Conservation (phyloP, 2,329 filamentous ascomycete species). For the Ophidiomyces ophidiicola region DNA sequence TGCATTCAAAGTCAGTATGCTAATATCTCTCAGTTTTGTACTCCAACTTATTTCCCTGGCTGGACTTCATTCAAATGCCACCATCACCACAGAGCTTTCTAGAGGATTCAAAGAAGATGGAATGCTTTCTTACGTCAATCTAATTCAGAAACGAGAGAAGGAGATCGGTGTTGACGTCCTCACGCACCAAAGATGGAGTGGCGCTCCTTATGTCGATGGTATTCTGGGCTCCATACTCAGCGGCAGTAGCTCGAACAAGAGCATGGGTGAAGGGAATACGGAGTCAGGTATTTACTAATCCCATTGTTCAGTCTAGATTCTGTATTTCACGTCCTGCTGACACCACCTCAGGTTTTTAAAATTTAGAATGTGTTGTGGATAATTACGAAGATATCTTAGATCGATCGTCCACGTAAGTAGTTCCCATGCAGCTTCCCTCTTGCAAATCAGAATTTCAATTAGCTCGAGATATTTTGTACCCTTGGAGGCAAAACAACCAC, state of each 20-base stretch:
- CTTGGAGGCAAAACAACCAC: no score
- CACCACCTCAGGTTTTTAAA: constrained; percentile 1
- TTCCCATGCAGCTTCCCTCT: no score
- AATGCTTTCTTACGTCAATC: constrained; percentile 94
- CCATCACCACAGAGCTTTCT: constrained; percentile 61
- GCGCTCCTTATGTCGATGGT: constrained; percentile 67
- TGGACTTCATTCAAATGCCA: constrained; percentile 52
- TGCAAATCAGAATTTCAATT: no score
- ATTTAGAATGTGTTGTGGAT: neutral
- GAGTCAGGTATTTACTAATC: constrained; percentile 40
- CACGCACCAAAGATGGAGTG: constrained; percentile 76
- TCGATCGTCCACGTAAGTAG: no score
- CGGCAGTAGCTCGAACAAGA: constrained; percentile 76
- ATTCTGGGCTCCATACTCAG: constrained; percentile 84
- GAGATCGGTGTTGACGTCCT: constrained; percentile 83
- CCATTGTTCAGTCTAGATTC: neutral
- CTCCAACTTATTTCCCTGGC: constrained; percentile 54
- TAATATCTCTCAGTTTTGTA: constrained; percentile 40
- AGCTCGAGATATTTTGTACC: no score
- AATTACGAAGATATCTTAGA: neutral
- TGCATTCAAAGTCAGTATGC: constrained; percentile 11
- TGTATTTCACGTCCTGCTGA: neutral
- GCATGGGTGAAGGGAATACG: constrained; percentile 91
- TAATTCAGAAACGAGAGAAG: constrained; percentile 82
- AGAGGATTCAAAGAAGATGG: constrained; percentile 75